A percentile compares a stretch with the other conserved stretches of the same genome.
Evolutionary conservation across 2,329 filamentous ascomycete species (phyloP).

Genomic region (Drechslerella coelobrocha): DNA sequence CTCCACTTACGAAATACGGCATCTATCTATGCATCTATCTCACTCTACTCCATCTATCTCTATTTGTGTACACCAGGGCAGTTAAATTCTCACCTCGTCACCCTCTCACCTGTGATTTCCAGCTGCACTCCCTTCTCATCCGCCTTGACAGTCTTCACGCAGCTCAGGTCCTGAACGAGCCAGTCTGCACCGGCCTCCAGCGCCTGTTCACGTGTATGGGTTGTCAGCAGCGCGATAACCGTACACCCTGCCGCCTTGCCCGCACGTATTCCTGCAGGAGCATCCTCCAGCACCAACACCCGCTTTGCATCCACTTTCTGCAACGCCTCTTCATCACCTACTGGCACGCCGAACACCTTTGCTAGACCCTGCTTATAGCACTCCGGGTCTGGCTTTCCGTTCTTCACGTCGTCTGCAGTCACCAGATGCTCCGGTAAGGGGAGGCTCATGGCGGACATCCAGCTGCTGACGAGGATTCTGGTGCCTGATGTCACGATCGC

Average conservation of each 20-base stretch:
- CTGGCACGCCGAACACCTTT: slow-evolving; percentile 64
- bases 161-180: slow-evolving; percentile 80
- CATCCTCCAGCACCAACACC: slow-evolving; percentile 84
- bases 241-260: slow-evolving; percentile 86
- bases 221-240: slow-evolving; percentile 84
- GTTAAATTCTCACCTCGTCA: slow-evolving; percentile 5
- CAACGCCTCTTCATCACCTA: slow-evolving; percentile 16
- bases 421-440: slow-evolving; percentile 72
- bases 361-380: slow-evolving; percentile 35
- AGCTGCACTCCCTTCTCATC: slow-evolving; percentile 64
- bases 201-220: slow-evolving; percentile 76
- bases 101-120: slow-evolving; percentile 36
- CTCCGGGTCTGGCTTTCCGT: slow-evolving; percentile 77
- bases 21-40: background rate
- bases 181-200: slow-evolving; percentile 81
- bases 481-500: slow-evolving; percentile 84
- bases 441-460: slow-evolving; percentile 72
- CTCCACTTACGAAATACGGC: background rate
- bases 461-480: slow-evolving; percentile 71
- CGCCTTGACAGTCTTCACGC: slow-evolving; percentile 69
- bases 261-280: slow-evolving; percentile 80
- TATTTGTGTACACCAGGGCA: background rate
- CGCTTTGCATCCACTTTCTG: slow-evolving; percentile 53
- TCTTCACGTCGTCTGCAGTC: slow-evolving; percentile 75
- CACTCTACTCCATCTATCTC: background rate